Percentiles rank a stretch among this genome's conserved stretches.
These are phyloP conservation scores for Metarhizium brunneum DNA, from an alignment of 2,329 filamentous ascomycete genomes.

Conservation along the genomic window DNA sequence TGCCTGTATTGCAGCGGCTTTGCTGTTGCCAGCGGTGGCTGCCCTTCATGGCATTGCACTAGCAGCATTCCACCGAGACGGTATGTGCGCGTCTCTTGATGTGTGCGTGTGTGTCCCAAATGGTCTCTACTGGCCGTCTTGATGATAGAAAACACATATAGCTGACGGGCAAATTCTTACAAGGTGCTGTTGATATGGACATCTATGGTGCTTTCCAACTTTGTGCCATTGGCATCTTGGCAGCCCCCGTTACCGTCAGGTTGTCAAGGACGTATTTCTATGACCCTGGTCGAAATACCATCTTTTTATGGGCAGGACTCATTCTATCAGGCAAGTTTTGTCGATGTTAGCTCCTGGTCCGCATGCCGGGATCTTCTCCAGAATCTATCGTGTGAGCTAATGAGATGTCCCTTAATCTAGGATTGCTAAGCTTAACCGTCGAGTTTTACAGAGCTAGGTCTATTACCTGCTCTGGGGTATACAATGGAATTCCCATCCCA, in stretches of 20 bases:
- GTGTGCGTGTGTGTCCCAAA: neutral
- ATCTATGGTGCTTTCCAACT: constrained; percentile 60
- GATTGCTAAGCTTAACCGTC: constrained; percentile 50
- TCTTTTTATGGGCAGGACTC: constrained; percentile 56
- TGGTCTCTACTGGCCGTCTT: neutral
- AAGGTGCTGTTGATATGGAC: constrained; percentile 58
- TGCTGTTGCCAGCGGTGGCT: constrained; percentile 54
- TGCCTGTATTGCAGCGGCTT: constrained; percentile 52
- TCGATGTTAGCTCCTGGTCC: neutral
- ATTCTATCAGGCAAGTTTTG: constrained; percentile 43
- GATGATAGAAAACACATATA: neutral
- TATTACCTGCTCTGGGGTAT: constrained; percentile 31
- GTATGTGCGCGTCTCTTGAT: constrained; percentile 27
- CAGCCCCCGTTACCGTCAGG: constrained; percentile 52
- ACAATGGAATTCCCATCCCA: constrained; percentile 24
- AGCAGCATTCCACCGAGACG: constrained; percentile 46
- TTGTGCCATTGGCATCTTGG: constrained; percentile 56
- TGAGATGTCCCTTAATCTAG: constrained; percentile 18
- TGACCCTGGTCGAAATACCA: constrained; percentile 52
- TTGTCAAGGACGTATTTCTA: constrained; percentile 56
- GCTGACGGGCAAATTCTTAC: neutral
- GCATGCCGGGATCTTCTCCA: too few species aligned
- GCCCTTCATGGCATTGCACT: constrained; percentile 56
- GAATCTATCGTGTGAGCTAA: neutral
- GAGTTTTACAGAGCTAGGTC: constrained; percentile 52